A percentile compares a stretch with the other conserved stretches of the same genome.
Conservation (phyloP, 257 asterid species). For the Capsicum chinense region DNA sequence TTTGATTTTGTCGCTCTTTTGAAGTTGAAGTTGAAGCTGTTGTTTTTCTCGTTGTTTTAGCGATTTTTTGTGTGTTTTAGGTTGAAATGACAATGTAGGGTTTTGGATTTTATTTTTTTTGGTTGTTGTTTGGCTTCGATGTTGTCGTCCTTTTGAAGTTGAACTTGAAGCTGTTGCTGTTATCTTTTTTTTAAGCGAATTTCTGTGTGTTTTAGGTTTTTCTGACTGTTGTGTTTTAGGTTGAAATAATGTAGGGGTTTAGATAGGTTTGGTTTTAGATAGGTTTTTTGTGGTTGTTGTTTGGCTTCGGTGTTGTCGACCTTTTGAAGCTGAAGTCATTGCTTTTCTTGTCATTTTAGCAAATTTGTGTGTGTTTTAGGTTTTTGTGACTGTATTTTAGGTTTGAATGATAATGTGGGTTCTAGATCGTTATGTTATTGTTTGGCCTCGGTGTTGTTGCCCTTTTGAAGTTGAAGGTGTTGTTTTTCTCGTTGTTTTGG, state of each 20-base stretch:
- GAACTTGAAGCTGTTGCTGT: not conserved
- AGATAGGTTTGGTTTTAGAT: not conserved
- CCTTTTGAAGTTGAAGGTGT: not conserved
- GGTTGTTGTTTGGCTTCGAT: not conserved
- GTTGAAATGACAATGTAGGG: not conserved
- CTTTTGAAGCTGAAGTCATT: not conserved
- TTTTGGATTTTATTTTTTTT: not conserved
- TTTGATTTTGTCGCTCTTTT: not conserved
- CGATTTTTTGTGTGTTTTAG: too few relatives aligned
- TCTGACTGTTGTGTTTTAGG: too few relatives aligned
- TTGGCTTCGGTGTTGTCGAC: not conserved
- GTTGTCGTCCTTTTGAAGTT: not conserved
- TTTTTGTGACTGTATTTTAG: not conserved
- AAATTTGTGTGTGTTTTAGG: not conserved
- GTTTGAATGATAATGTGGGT: not conserved
- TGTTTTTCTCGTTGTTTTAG: too few relatives aligned
- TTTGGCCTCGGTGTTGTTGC: not conserved
- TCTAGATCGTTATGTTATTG: not conserved
- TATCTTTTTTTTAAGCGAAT: too few relatives aligned
- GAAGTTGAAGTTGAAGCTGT: not conserved
- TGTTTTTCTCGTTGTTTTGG: too few relatives aligned
- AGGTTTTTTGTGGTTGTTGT: not conserved
- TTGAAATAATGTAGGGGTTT: not conserved
- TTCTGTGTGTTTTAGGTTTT: not conserved
- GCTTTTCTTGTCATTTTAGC: too few relatives aligned